A percentile compares a stretch with the other conserved stretches of the same genome.
Evolutionary conservation across 169 alveolate genomes (phyloP).

Genomic region (Eimeria zaria): DNA sequence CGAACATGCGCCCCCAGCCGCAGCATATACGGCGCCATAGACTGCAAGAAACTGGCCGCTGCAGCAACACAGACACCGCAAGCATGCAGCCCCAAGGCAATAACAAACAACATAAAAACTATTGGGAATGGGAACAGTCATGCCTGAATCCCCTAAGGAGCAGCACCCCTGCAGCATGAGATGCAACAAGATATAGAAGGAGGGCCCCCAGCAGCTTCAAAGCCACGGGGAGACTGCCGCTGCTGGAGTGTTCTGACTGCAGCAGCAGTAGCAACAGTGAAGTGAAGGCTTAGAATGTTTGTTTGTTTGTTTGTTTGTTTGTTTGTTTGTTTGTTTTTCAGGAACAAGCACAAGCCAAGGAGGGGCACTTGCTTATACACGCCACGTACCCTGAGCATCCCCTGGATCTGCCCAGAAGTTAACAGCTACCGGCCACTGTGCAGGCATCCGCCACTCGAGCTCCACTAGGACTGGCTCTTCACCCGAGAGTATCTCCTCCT

Average conservation of each 20-base stretch:
- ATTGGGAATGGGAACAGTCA: background rate
- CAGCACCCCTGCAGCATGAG: background rate
- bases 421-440: slow-evolving; percentile 78
- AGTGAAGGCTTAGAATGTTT: no score
- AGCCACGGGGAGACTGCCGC: background rate
- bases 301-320: no score
- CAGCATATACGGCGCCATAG: slow-evolving; percentile 76
- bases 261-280: background rate
- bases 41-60: slow-evolving; percentile 71
- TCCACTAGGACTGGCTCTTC: slow-evolving; percentile 71
- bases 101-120: no score
- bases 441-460: slow-evolving; percentile 77
- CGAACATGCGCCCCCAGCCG: slow-evolving; percentile 66
- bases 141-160: background rate
- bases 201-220: background rate
- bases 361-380: background rate
- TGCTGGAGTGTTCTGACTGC: no score
- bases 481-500: slow-evolving; percentile 27
- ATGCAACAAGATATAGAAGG: background rate
- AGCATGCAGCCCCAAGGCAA: background rate
- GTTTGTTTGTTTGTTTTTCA: no score
- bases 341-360: no score
- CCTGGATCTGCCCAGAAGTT: slow-evolving; percentile 83
- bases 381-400: slow-evolving; percentile 53
- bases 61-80: slow-evolving; percentile 18